Evolutionary conservation across 2,329 filamentous ascomycete genomes (phyloP).

Genomic region (Drechmeria coniospora): DNA sequence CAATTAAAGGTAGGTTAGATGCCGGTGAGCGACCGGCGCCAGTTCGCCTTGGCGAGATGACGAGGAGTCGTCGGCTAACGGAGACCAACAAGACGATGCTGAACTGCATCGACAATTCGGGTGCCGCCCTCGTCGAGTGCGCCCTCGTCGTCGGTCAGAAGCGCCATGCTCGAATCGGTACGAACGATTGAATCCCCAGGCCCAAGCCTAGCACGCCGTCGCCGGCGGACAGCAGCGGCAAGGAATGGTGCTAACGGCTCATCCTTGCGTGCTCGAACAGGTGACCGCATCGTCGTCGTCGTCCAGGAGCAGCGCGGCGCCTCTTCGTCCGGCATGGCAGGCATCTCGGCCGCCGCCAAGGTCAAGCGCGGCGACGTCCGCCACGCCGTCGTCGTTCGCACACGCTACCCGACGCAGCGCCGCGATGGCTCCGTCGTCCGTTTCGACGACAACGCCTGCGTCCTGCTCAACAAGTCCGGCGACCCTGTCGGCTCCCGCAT

Average conservation of each 20-base stretch:
- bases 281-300: conserved; percentile 92
- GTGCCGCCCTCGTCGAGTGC: conserved; percentile 93
- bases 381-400: conserved; percentile 89
- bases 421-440: conserved; percentile 78
- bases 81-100: conserved; percentile 61
- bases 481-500: conserved; percentile 88
- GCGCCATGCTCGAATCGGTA: conserved; percentile 76
- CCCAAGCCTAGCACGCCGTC: no score
- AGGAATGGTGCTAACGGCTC: no score
- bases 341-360: conserved; percentile 65
- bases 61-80: conserved; percentile 4
- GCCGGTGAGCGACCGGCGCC: no score
- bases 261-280: conserved; percentile 39
- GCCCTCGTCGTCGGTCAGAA: conserved; percentile 87
- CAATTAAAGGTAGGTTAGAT: conserved; percentile 78
- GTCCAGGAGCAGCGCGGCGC: conserved; percentile 90
- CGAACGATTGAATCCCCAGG: no score
- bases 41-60: background rate
- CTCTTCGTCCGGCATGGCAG: conserved; percentile 55
- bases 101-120: conserved; percentile 99
- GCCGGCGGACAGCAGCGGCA: no score
- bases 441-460: conserved; percentile 97
- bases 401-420: conserved; percentile 72
- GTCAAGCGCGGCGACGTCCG: conserved; percentile 93
- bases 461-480: conserved; percentile 90